These are phyloP conservation scores for Fusarium austroafricanum DNA, from an alignment of 2,329 filamentous ascomycete genomes.

Conservation along the genomic window DNA sequence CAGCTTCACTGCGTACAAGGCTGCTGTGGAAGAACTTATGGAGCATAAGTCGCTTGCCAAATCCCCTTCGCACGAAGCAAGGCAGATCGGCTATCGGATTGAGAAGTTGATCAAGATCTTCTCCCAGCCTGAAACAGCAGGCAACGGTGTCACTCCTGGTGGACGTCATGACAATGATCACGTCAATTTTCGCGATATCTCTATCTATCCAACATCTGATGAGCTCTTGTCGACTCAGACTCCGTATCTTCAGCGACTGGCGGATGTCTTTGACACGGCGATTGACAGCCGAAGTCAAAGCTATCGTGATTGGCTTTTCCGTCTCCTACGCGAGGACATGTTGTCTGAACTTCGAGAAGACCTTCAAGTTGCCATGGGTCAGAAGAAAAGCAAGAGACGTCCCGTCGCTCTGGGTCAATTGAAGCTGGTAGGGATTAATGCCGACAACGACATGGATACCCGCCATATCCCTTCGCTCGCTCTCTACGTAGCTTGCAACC, in stretches of 20 bases:
- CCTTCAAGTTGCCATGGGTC: slow-evolving; percentile 61
- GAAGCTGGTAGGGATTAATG: slow-evolving; percentile 52
- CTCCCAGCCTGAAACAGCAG: background rate
- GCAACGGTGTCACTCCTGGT: slow-evolving; percentile 58
- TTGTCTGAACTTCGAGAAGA: slow-evolving; percentile 73
- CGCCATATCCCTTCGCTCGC: slow-evolving; percentile 47
- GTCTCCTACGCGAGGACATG: slow-evolving; percentile 78
- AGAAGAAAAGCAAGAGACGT: slow-evolving; percentile 59
- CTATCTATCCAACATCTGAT: slow-evolving; percentile 73
- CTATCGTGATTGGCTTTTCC: slow-evolving; percentile 78
- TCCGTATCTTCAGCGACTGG: slow-evolving; percentile 66
- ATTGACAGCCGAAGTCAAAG: slow-evolving; percentile 54
- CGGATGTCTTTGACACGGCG: slow-evolving; percentile 58
- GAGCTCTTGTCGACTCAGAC: slow-evolving; percentile 67
- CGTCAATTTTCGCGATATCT: slow-evolving; percentile 68
- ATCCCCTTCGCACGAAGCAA: slow-evolving; percentile 38
- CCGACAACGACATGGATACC: slow-evolving; percentile 39
- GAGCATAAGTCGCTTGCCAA: slow-evolving; percentile 42
- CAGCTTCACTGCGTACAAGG: slow-evolving; percentile 16
- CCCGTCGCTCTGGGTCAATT: slow-evolving; percentile 56
- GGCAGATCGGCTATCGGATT: slow-evolving; percentile 52
- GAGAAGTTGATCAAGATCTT: slow-evolving; percentile 52
- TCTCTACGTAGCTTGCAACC: slow-evolving; percentile 56
- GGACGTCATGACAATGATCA: slow-evolving; percentile 81
- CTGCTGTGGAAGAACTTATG: slow-evolving; percentile 44